phyloP scores from a whole-genome alignment of 768 basidiomycete genomes.

The Podaxis sp. region DNA sequence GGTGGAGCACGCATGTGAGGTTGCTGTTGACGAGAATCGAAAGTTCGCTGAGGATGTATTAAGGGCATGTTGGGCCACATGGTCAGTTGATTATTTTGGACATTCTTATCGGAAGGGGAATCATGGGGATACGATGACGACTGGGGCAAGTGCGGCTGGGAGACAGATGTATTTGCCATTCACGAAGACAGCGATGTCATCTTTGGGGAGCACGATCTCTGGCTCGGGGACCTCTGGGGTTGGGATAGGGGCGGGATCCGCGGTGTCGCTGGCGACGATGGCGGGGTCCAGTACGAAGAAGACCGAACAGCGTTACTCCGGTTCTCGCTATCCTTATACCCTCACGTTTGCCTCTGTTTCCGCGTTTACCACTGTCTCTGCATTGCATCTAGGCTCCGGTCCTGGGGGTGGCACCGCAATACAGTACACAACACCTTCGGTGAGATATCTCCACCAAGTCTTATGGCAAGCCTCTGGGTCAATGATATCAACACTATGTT shows the following conservation, averaged over 20 bases:
- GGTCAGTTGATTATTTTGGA: constrained; percentile 39
- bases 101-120: neutral
- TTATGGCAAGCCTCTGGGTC: constrained; percentile 46
- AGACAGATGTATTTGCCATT: constrained; percentile 8
- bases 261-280: neutral
- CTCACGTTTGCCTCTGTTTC: neutral
- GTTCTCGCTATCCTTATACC: neutral
- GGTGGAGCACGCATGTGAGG: constrained; percentile 61
- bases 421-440: constrained; percentile 27
- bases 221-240: neutral
- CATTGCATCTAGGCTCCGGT: constrained; percentile 43
- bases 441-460: constrained; percentile 44
- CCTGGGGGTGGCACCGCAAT: constrained; percentile 11
- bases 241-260: neutral
- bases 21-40: constrained; percentile 45
- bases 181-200: constrained; percentile 4
- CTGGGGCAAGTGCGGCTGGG: constrained; percentile 19
- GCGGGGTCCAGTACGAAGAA: neutral
- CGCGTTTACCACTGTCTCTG: constrained; percentile 26
- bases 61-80: constrained; percentile 52
- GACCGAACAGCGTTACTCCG: neutral
- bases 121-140: constrained; percentile 22
- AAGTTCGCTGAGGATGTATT: constrained; percentile 57
- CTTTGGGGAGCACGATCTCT: neutral
- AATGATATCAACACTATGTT: constrained; percentile 23